Base-by-base conservation (phyloP, 2,329 filamentous ascomycete genomes). In the Epichloe coenophiala region DNA sequence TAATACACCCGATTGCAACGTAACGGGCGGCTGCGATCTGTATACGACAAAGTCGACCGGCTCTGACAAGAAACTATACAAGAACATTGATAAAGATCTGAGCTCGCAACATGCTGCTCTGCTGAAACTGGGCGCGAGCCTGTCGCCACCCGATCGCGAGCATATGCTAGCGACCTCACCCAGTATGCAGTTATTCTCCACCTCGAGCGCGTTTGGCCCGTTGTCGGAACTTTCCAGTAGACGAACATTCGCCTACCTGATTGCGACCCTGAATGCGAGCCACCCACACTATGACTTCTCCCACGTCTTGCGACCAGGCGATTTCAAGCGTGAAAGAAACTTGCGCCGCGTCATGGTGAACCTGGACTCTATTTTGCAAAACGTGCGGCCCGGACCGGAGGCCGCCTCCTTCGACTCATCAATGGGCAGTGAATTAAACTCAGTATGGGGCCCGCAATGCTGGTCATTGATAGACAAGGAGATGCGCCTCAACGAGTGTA, bases 1-100 rank as follows among this genome's bases (percentile, higher is more conserved):
- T 74, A 88, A 93, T 61, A 96, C 91, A 1, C 81, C 86, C 48
- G 91, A 97, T 65, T 90, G 88, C 64, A 87, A 91, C 59, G 86
- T 98, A 54, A 84, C 89, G 31, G 93, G 93, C 60, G 87, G 88
- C 57, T 97, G 91, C 74, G 93, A 98, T 67, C 77, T 97, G 17
- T 98, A 96, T 74, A 97, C 91, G 9, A 96, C 90, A 27, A 98
- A 98, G 69, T 90, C 93, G 33, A 89, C 91, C 50, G 89, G 90
- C 44, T 84, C 84, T 56, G 93, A 98, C 66, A 96, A 96, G 78
- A 97, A 97, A 65, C 75, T 98, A 8, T 96, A 96, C 75, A 94
- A 90, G 69, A 87, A 84, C 64, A 97, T 98, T 63, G 90, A 96
- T 65, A 82, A 86, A 62, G 89, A 87, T 33, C 80, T 98, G 53